Percentiles rank a stretch among this genome's conserved stretches.
Evolutionary conservation across 768 basidiomycete species (phyloP).

Genomic region (Boletus vinaceobasis): DNA sequence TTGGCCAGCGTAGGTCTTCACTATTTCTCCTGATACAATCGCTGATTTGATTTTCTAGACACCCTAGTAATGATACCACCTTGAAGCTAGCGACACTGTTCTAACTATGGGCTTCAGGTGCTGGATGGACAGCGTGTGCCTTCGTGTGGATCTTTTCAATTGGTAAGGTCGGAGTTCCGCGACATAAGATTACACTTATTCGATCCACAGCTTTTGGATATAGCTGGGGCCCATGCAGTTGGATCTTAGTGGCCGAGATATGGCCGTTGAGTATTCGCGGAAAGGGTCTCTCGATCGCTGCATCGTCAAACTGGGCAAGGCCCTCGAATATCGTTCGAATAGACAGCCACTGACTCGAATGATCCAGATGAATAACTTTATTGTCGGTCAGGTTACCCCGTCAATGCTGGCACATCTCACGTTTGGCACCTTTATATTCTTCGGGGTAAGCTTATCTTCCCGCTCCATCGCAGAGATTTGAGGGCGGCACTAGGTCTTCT

Average conservation of each 20-base stretch:
- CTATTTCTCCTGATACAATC: not conserved
- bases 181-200: not conserved
- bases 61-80: not conserved
- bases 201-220: conserved; percentile 55
- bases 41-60: not conserved
- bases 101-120: conserved; percentile 35
- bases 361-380: conserved; percentile 72
- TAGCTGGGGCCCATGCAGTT: conserved; percentile 76
- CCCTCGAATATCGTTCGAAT: not conserved
- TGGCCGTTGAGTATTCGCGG: conserved; percentile 71
- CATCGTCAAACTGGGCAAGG: conserved; percentile 71
- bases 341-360: not conserved
- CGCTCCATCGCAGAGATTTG: not conserved
- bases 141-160: conserved; percentile 76
- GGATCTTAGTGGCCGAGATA: conserved; percentile 76
- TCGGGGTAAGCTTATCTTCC: conserved; percentile 46
- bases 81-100: not conserved
- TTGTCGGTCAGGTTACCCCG: conserved; percentile 55
- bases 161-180: conserved; percentile 33
- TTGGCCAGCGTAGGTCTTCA: conserved; percentile 45
- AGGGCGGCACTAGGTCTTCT: conserved; percentile 47
- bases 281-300: conserved; percentile 72
- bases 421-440: conserved; percentile 76
- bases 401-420: conserved; percentile 62
- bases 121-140: conserved; percentile 70